Conservation (phyloP, 768 basidiomycete species). For the Russula olivacea region DNA sequence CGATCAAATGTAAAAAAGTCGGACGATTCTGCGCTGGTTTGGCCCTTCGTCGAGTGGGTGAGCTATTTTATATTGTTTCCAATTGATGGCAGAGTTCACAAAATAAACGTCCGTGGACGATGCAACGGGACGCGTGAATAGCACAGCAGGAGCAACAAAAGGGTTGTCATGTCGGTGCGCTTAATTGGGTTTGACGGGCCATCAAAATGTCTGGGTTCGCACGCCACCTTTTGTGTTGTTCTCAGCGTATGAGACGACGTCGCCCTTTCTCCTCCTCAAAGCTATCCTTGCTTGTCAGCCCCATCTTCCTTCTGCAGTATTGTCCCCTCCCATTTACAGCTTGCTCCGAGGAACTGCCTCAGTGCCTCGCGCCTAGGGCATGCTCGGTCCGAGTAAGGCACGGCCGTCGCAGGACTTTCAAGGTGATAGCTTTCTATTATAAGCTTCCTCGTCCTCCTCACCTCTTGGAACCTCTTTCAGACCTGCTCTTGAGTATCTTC, state of each 20-base stretch:
- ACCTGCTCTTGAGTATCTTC: neutral
- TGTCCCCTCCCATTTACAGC: conserved; percentile 8
- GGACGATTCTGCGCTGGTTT: neutral
- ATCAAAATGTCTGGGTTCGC: conserved; percentile 1
- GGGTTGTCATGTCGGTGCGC: conserved; percentile 8
- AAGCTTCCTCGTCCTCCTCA: conserved; percentile 1
- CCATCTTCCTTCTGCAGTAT: conserved; percentile 8
- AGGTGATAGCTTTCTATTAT: conserved; percentile 7
- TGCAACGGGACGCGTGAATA: neutral
- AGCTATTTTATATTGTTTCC: neutral
- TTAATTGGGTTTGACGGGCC: conserved; percentile 9
- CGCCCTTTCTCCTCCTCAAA: neutral
- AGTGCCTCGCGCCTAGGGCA: conserved; percentile 6
- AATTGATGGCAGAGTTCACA: neutral
- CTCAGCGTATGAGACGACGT: conserved; percentile 8
- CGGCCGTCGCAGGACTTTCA: neutral
- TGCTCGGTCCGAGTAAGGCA: conserved; percentile 11
- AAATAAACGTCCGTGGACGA: neutral
- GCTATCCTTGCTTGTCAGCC: neutral
- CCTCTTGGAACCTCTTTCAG: neutral
- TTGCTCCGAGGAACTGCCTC: conserved; percentile 3
- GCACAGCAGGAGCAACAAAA: neutral
- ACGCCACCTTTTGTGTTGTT: conserved; percentile 17
- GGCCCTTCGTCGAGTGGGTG: neutral
- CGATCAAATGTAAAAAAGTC: neutral